Evolutionary conservation across 169 alveolate genomes (phyloP).

Genomic region (Cryptosporidium sp.): DNA sequence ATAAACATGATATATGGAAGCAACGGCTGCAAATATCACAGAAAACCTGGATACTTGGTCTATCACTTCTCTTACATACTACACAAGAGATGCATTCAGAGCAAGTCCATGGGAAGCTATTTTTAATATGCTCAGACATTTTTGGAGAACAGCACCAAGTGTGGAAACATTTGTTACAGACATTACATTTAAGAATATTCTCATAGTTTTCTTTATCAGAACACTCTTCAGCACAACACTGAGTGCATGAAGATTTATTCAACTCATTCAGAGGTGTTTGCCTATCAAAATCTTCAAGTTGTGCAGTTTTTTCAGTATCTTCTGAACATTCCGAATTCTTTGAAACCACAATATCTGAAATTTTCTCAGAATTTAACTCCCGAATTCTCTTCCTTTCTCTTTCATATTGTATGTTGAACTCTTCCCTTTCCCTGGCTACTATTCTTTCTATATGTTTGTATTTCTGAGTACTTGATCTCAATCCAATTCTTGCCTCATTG

Average conservation of each 20-base stretch:
- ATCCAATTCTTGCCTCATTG: neutral
- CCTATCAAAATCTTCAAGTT: neutral
- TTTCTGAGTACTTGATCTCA: neutral
- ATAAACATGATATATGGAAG: slow-evolving; percentile 46
- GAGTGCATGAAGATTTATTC: neutral
- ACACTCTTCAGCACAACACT: slow-evolving; percentile 7
- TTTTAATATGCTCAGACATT: neutral
- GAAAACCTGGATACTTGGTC: slow-evolving; percentile 33
- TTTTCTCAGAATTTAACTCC: neutral
- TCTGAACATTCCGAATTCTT: neutral
- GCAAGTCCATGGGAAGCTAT: slow-evolving; percentile 47
- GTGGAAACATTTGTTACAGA: slow-evolving; percentile 41
- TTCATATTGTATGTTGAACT: slow-evolving; percentile 8
- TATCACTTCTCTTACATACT: slow-evolving; percentile 17
- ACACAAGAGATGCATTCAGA: slow-evolving; percentile 23
- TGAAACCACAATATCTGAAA: neutral
- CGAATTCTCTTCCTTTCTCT: slow-evolving; percentile 8
- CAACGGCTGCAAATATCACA: slow-evolving; percentile 50
- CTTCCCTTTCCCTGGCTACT: slow-evolving; percentile 40
- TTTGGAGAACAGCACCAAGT: slow-evolving; percentile 37
- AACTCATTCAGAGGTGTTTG: neutral
- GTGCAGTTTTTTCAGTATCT: neutral
- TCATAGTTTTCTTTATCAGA: neutral
- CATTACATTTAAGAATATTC: slow-evolving; percentile 28
- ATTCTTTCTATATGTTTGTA: slow-evolving; percentile 21